phyloP scores from a whole-genome alignment of 2,329 filamentous ascomycete genomes.

The Clonostachys chloroleuca region DNA sequence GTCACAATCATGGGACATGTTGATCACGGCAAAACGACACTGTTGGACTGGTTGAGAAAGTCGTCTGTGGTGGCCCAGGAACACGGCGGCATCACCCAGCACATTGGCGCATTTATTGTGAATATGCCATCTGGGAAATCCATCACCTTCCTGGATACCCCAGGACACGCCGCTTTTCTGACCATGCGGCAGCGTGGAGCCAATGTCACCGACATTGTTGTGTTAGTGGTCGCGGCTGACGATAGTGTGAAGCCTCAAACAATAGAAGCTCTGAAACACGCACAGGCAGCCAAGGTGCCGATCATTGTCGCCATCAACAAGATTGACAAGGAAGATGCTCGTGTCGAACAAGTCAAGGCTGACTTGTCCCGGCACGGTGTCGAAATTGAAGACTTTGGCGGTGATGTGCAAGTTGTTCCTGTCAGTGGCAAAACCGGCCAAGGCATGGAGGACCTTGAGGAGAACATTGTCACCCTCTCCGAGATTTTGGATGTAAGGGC shows the following conservation, averaged over 20 bases:
- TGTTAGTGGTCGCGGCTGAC: slow-evolving; percentile 92
- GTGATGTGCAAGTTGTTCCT: slow-evolving; percentile 85
- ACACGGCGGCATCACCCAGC: slow-evolving; percentile 95
- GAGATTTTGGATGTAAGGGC: slow-evolving; percentile 90
- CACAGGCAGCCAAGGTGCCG: slow-evolving; percentile 78
- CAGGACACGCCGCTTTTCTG: slow-evolving; percentile 91
- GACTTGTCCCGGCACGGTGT: slow-evolving; percentile 81
- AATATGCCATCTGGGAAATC: slow-evolving; percentile 78
- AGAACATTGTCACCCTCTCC: slow-evolving; percentile 79
- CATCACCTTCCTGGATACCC: slow-evolving; percentile 96
- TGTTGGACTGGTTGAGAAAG: slow-evolving; percentile 89
- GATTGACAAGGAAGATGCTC: slow-evolving; percentile 81
- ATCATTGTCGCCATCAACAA: slow-evolving; percentile 99
- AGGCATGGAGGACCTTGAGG: slow-evolving; percentile 89
- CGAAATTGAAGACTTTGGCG: slow-evolving; percentile 91
- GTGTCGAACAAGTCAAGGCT: slow-evolving; percentile 79
- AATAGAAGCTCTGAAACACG: slow-evolving; percentile 92
- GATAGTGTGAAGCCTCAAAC: slow-evolving; percentile 98
- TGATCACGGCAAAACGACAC: slow-evolving; percentile 96
- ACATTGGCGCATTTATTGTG: slow-evolving; percentile 96
- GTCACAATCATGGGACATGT: slow-evolving; percentile 99
- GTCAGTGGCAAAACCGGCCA: slow-evolving; percentile 92
- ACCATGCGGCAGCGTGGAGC: slow-evolving; percentile 95
- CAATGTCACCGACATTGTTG: slow-evolving; percentile 93
- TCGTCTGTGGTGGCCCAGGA: slow-evolving; percentile 88